Conservation (phyloP, 805 yeast species). For the Ogataea dorogensis region DNA sequence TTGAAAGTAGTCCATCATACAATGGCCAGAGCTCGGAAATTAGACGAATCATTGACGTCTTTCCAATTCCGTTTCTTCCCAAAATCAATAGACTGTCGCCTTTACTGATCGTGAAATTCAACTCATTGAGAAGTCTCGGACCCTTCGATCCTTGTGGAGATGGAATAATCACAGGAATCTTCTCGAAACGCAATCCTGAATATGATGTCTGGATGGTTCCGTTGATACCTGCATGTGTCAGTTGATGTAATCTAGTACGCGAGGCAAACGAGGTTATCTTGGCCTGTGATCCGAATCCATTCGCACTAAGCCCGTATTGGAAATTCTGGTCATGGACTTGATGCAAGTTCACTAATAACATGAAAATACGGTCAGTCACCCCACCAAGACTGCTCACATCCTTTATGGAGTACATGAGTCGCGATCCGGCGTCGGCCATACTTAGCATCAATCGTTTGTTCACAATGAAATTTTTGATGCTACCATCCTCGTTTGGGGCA, state of each 20-base stretch:
- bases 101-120: slow-evolving; percentile 59
- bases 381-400: slow-evolving; percentile 91
- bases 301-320: slow-evolving; percentile 40
- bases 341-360: slow-evolving; percentile 72
- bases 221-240: slow-evolving; percentile 45
- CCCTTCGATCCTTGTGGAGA: slow-evolving; percentile 57
- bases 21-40: slow-evolving; percentile 92
- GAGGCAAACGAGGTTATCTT: slow-evolving; percentile 34
- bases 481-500: slow-evolving; percentile 45
- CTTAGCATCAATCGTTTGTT: slow-evolving; percentile 88
- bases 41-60: slow-evolving; percentile 79
- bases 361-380: slow-evolving; percentile 81
- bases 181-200: slow-evolving; percentile 78
- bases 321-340: slow-evolving; percentile 69
- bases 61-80: slow-evolving; percentile 90
- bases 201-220: slow-evolving; percentile 82
- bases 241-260: slow-evolving; percentile 21
- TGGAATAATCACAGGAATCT: slow-evolving; percentile 80
- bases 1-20: slow-evolving; percentile 76
- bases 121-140: slow-evolving; percentile 55
- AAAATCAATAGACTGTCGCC: slow-evolving; percentile 74
- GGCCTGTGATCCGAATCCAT: slow-evolving; percentile 34
- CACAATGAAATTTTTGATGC: slow-evolving; percentile 85
- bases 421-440: slow-evolving; percentile 91
- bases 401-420: slow-evolving; percentile 91